Percentiles rank a stretch among this genome's conserved stretches.
Evolutionary conservation across 805 yeast genomes (phyloP).

Genomic region (Candida pseudofarinosa): DNA sequence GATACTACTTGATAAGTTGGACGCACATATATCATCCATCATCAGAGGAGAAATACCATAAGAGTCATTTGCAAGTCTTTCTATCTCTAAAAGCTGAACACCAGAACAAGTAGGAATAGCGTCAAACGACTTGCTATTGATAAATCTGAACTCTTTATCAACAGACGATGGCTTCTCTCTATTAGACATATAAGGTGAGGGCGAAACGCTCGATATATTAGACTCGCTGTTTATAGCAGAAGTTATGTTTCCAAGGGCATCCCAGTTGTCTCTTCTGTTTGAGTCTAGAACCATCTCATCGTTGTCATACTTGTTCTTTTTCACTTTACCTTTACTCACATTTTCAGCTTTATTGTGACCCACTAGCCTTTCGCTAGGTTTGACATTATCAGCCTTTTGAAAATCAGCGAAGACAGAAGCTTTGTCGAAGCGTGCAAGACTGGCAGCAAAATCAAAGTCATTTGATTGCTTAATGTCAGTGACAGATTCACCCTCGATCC

Average conservation of each 20-base stretch:
- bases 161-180: conserved; percentile 6
- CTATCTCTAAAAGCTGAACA: conserved; percentile 73
- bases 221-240: conserved; percentile 4
- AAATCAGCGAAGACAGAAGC: conserved; percentile 73
- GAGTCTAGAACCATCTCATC: conserved; percentile 69
- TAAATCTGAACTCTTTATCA: conserved; percentile 14
- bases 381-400: conserved; percentile 56
- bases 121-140: conserved; percentile 18
- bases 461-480: conserved; percentile 41
- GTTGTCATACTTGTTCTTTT: conserved; percentile 53
- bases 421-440: conserved; percentile 79
- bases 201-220: conserved; percentile 15
- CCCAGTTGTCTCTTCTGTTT: conserved; percentile 50
- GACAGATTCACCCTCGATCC: conserved; percentile 46
- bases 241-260: conserved; percentile 28
- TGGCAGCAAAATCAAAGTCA: conserved; percentile 85
- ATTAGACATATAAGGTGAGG: conserved; percentile 13
- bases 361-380: conserved; percentile 62
- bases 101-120: conserved; percentile 65
- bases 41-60: conserved; percentile 47
- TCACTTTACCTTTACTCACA: conserved; percentile 11
- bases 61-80: conserved; percentile 49
- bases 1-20: conserved; percentile 58
- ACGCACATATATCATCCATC: conserved; percentile 63
- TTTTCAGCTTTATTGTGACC: conserved; percentile 59